These are phyloP conservation scores for Wickerhamiella spandovensis DNA, from an alignment of 805 yeast genomes.

Conservation along the genomic window DNA sequence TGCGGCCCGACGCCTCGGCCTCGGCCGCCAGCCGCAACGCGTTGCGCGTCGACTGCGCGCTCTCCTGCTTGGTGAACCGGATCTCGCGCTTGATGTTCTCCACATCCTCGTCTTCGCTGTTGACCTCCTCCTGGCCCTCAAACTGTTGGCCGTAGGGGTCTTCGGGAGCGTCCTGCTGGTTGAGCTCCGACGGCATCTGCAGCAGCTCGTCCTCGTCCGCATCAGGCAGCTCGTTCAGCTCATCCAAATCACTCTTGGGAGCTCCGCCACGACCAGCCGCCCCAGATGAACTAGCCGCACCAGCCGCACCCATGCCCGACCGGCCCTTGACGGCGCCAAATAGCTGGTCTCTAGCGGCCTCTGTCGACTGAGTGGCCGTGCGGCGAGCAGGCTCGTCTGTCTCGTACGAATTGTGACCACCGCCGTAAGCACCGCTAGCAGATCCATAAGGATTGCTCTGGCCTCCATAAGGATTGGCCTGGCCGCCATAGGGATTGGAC, in stretches of 20 bases:
- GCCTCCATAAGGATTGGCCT: conserved; percentile 2
- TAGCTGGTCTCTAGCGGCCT: conserved; percentile 19
- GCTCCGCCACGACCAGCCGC: not conserved
- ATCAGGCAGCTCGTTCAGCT: conserved; percentile 3
- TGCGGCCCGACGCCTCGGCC: conserved; percentile 61
- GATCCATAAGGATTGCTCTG: conserved; percentile 3
- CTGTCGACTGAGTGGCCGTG: conserved; percentile 1
- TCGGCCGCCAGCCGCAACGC: conserved; percentile 60
- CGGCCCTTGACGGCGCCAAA: conserved; percentile 14
- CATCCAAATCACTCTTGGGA: not conserved
- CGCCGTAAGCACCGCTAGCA: conserved; percentile 3
- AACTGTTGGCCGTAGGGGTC: conserved; percentile 2
- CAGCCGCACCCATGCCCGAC: conserved; percentile 1
- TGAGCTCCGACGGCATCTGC: conserved; percentile 1
- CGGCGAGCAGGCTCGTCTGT: not conserved
- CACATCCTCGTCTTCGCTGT: conserved; percentile 69
- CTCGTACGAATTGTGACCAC: conserved; percentile 1
- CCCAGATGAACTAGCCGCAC: not conserved
- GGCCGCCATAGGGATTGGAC: conserved; percentile 13
- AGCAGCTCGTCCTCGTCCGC: conserved; percentile 9
- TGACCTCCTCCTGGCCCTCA: conserved; percentile 12
- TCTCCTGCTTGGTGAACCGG: conserved; percentile 72
- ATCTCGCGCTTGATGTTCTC: conserved; percentile 75
- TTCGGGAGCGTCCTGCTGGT: not conserved
- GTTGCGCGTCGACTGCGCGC: conserved; percentile 73